phyloP scores from a whole-genome alignment of 208 protist species.

The Leptomonas pyrrhocoris region DNA sequence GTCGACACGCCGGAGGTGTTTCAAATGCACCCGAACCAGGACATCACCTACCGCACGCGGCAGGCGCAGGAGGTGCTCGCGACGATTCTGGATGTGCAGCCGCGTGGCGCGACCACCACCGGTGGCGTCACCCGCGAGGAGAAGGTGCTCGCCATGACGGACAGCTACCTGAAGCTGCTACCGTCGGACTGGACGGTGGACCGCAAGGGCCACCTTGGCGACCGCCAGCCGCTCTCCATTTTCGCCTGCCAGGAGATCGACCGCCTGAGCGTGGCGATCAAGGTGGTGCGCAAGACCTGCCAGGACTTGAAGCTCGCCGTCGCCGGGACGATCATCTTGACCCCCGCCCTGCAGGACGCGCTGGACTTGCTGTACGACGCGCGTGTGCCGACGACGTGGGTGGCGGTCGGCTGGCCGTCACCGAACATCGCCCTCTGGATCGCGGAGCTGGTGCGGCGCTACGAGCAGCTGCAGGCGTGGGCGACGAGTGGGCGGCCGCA shows the following conservation, averaged over 20 bases:
- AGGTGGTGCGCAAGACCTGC: slow-evolving; percentile 85
- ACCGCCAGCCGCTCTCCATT: slow-evolving; percentile 95
- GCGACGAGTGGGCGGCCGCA: slow-evolving; percentile 88
- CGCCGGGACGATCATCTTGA: slow-evolving; percentile 98
- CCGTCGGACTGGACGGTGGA: slow-evolving; percentile 91
- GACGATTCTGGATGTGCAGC: slow-evolving; percentile 97
- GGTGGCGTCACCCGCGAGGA: slow-evolving; percentile 94
- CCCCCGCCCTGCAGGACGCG: slow-evolving; percentile 92
- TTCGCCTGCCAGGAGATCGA: slow-evolving; percentile 97
- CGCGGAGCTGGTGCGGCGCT: slow-evolving; percentile 92
- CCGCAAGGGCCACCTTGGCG: slow-evolving; percentile 72
- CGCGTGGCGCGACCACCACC: slow-evolving; percentile 85
- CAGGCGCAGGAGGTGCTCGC: slow-evolving; percentile 93
- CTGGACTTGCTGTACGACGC: slow-evolving; percentile 97
- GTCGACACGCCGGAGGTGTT: slow-evolving; percentile 97
- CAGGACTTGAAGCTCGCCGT: slow-evolving; percentile 96
- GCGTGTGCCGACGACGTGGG: slow-evolving; percentile 95
- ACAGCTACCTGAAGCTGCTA: slow-evolving; percentile 92
- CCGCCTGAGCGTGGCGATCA: slow-evolving; percentile 89
- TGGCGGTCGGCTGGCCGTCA: slow-evolving; percentile 95
- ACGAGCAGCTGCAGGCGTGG: slow-evolving; percentile 96
- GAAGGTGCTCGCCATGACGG: slow-evolving; percentile 89
- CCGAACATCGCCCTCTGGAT: slow-evolving; percentile 98
- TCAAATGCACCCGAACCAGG: slow-evolving; percentile 97
- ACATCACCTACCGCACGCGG: slow-evolving; percentile 94